Evolutionary conservation across 768 basidiomycete species (phyloP), one percentile per base, ranked within the genome.

Genomic region (Trametes villosa): DNA sequence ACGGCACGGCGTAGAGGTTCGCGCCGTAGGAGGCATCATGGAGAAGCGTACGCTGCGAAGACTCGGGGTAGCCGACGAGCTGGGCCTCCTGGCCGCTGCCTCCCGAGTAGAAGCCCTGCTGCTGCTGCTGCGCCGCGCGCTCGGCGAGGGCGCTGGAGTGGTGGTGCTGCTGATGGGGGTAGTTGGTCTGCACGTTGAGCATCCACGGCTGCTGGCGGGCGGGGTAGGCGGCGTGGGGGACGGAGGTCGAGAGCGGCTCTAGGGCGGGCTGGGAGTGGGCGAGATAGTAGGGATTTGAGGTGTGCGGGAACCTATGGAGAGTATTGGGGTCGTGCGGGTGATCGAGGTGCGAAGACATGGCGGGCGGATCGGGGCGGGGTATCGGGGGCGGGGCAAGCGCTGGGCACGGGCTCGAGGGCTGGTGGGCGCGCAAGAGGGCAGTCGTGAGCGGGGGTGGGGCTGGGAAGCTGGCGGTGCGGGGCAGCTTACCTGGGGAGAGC

Each of bases 11-110:
- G 65, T 69, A 71, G 36, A 68, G 53, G 51, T 45, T 34, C 38
- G 48, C 31, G 18, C 56, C 51, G 53, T 67, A 70, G 13, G 71
- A 65, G 13, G 60, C 56, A 38, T 66, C 66, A 11, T 65, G 63
- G 36, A 72, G 67, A 36, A 65, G 68, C 17, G 72, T 73, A 62
- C 72, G 65, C 69, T 73, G 72, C 5, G 72, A 73, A 22, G 70
- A 71, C 65, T 73, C 72, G 18, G 72, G 72, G 59, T 71, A 73
- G 15, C 67, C 69, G 20, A 70, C 68, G 46, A 59, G 29, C 53
- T 67, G 65, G 26, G 65, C 33, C 40, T 62, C 65, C 13, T 64
- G 52, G 59, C 65, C 68, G 45, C n/a, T n/a, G n/a, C 59, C 64
- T 41, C 49, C 60, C 38, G 62, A 24, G 53, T 58, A 63, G 56